phyloP scores from a whole-genome alignment of 106 monocot genomes.

The Dendrobium huoshanense region DNA sequence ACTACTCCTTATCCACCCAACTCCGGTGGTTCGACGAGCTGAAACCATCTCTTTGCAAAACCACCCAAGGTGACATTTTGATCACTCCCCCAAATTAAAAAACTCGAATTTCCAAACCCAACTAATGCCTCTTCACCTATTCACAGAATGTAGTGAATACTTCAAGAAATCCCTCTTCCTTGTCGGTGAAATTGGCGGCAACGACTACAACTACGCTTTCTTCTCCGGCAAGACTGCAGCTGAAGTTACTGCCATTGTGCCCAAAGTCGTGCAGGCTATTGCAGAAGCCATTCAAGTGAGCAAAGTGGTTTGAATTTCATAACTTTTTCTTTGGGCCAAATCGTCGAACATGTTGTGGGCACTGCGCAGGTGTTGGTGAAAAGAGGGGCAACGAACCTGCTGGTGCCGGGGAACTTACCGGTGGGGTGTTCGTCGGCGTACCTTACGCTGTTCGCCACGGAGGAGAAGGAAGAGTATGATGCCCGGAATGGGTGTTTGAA shows the following conservation, averaged over 20 bases:
- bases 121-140: neutral
- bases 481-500: conserved; percentile 43
- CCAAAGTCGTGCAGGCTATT: conserved; percentile 27
- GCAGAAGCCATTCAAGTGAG: neutral
- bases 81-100: too few species aligned
- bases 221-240: conserved; percentile 11
- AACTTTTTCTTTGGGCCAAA: neutral
- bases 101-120: neutral
- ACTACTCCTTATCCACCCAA: conserved; percentile 32
- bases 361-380: conserved; percentile 21
- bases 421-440: conserved; percentile 39
- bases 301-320: neutral
- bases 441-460: conserved; percentile 19
- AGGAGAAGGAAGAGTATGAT: conserved; percentile 30
- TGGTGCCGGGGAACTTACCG: conserved; percentile 56
- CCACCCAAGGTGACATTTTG: conserved; percentile 11
- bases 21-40: conserved; percentile 37
- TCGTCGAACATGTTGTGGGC: neutral
- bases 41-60: conserved; percentile 27
- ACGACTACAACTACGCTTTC: conserved; percentile 39
- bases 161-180: conserved; percentile 30
- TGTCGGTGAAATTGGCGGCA: conserved; percentile 57
- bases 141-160: neutral
- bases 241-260: conserved; percentile 25
- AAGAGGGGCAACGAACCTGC: conserved; percentile 40